phyloP scores from a whole-genome alignment of 495 filamentous ascomycete species.

The Rusavskia elegans region DNA sequence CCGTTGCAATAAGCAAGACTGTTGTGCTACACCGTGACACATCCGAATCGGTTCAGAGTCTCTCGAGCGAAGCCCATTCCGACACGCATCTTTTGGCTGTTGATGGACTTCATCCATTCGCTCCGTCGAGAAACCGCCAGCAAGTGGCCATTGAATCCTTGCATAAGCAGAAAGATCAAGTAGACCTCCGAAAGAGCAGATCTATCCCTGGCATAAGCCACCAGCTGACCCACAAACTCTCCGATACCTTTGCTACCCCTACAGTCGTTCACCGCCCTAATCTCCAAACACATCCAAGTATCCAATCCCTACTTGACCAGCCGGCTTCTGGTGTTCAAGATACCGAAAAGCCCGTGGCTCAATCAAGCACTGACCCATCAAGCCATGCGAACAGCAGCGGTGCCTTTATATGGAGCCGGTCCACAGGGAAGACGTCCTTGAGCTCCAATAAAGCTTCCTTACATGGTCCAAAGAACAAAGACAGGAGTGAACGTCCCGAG shows the following conservation, averaged over 20 bases:
- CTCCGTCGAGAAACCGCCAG: neutral
- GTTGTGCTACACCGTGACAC: neutral
- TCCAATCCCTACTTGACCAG: conserved; percentile 17
- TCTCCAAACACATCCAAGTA: conserved; percentile 26
- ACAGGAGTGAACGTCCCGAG: conserved; percentile 2
- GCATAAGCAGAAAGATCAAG: neutral
- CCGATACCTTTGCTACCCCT: conserved; percentile 30
- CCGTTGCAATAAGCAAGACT: neutral
- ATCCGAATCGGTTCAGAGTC: neutral
- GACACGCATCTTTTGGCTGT: neutral
- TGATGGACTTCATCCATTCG: neutral
- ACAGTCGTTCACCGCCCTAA: conserved; percentile 38
- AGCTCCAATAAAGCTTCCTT: conserved; percentile 12
- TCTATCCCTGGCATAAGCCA: conserved; percentile 20
- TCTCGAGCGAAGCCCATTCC: conserved; percentile 1
- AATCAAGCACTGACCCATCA: conserved; percentile 26
- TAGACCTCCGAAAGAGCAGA: conserved; percentile 3
- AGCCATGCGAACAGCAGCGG: conserved; percentile 20
- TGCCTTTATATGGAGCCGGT: conserved; percentile 19
- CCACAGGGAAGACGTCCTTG: conserved; percentile 24
- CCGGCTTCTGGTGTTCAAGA: conserved; percentile 1
- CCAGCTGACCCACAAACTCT: conserved; percentile 34
- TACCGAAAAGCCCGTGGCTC: conserved; percentile 17
- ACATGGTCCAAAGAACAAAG: neutral
- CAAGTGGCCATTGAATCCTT: neutral